Base-by-base conservation (phyloP, 2,329 filamentous ascomycete species). In the Hypocrella siamensis region DNA sequence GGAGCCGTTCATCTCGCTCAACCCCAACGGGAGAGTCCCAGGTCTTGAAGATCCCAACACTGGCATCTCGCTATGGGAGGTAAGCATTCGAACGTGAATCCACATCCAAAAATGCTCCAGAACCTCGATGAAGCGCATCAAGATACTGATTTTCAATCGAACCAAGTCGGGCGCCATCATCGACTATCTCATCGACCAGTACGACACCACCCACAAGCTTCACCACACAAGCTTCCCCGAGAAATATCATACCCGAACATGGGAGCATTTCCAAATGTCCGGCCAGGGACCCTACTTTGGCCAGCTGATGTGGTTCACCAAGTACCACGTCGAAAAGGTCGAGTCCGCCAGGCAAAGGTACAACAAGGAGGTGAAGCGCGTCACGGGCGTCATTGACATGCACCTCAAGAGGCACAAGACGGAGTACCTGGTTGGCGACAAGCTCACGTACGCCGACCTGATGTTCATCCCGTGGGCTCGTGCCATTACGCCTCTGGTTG, bases 201-300 rank as follows among this genome's bases (percentile, higher is more conserved):
- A 47, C 31, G 42, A 47, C 28, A 40, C 41, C 9, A 14, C 30
- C 22, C 22, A 33, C 27, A 32, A 32, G 16, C 22, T 42, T 6
- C 37, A 17, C 27, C 40, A 38, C 38, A 15, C 32, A 1, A 31
- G 22, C 11, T 31, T 26, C 9, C 32, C 38, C 1, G 36, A 44
- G 21, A 37, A 38, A n/a, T 31, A 40, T 25, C 26, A 35, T 7
- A 31, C 38, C 7, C 38, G 37, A 8, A 18, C 31, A 4, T 44
- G 39, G 40, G 28, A 35, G 12, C 34, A 41, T 31, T 45, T 45
- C 24, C 40, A 44, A 24, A 41, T 40, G 31, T 39, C 36, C 24
- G 41, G 38, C 2, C 49, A 53, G 33, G 50, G 48, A 3, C 51
- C 48, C 8, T 52, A 52, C 28, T 49, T 42, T 24, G 46, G 46